Evolutionary conservation across 2,329 filamentous ascomycete genomes (phyloP), one percentile per base, ranked within the genome.

Genomic region (Neoarthrinium moseri): DNA sequence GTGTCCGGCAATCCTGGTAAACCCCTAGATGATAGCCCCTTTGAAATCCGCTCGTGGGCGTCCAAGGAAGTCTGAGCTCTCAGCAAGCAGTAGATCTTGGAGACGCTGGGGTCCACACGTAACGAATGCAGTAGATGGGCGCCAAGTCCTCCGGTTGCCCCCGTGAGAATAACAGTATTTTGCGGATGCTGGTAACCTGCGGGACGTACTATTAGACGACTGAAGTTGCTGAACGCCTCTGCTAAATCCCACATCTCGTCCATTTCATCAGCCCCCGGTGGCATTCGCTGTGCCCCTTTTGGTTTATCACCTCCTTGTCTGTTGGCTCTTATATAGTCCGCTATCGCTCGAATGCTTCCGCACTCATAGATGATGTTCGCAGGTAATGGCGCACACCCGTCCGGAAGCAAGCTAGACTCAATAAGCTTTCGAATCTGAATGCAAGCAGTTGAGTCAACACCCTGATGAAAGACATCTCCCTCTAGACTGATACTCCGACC

Each of bases 281-380:
- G n/a, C n/a, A n/a, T n/a, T n/a, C n/a, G n/a, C n/a, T n/a, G n/a
- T n/a, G n/a, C n/a, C n/a, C n/a, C n/a, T n/a, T n/a, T n/a, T n/a
- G n/a, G n/a, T n/a, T n/a, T n/a, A n/a, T n/a, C n/a, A n/a, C n/a
- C n/a, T n/a, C n/a, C n/a, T 34, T n/a, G 45, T 12, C 34, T 40
- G 21, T 46, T 38, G 5, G 37, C 32, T 23, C 34, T n/a, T 10
- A 70, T 36, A 17, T 61, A 57, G 3, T 42, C 40, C 0, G 58
- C 48, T 4, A 69, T 37, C 0, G 37, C 33, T 0, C 67, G 52
- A n/a, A 83, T 63, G 2, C 71, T 81, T 1, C 78, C 77, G 45
- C 74, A 74, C 48, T 85, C 78, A 51, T 84, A 83, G 0, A 86
- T 72, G 1, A 84, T 58, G 47, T 80, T 84, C 48, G 77, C 65